Base-by-base conservation (phyloP, 371 early-diverging fungal species). In the Apophysomyces elegans region DNA sequence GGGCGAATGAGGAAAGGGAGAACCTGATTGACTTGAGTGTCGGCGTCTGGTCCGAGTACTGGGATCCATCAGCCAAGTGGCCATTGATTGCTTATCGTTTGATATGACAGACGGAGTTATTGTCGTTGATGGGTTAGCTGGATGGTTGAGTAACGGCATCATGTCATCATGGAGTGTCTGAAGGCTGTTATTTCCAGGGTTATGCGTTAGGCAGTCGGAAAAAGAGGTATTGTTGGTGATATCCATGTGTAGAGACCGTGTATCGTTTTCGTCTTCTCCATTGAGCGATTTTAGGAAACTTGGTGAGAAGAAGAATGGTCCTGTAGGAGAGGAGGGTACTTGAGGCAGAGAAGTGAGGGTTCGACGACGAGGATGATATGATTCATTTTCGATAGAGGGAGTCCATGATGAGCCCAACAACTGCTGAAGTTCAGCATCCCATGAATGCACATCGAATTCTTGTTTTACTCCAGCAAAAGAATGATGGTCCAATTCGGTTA, bases 241-340 rank as follows among this genome's bases (percentile, higher is more conserved):
- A 50, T 50, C 54, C 54, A 50, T 50, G 21, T 16, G 54, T 26
- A 50, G 11, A 21, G 21, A 9, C 21, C 32, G 54, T 9, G 35
- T 50, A 26, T 50, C 54, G 16, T 50, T 50, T 16, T 21, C 43
- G 21, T 67, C 67, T 9, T 72, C 69, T 39, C 63, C 64, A 62
- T 80, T 83, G 13, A 88, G 71, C 8, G 89, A 83, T 37, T 85
- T 79, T 61, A 86, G 68, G 66, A 87, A 89, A 41, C 80, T 83
- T n/a, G 87, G 86, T 14, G 88, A 85, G 56, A 87, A 88, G 75
- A 88, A 87, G 12, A 80, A 81, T 0, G 88, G 85, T 4, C 86
- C 89, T 8, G 81, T 78, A 4, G 86, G 85, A 11, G 76, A 69
- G 9, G 69, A 63, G 13, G 41, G 41, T 13, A 5, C 13, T 41